phyloP scores from a whole-genome alignment of 2,329 filamentous ascomycete species.

The Aspergillus neoniger region DNA sequence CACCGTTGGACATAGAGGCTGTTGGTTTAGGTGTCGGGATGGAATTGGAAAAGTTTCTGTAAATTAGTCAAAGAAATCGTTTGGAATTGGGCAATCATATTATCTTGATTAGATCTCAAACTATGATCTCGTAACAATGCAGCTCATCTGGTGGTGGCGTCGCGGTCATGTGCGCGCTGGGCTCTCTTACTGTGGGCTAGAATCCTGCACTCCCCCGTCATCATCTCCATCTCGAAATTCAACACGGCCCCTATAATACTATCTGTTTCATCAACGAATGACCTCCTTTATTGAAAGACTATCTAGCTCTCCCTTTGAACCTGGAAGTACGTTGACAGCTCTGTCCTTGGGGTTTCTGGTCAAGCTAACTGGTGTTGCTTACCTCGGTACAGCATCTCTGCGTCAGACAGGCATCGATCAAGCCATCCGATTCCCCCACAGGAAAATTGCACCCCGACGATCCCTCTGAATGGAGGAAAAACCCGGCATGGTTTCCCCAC shows the following conservation, averaged over 20 bases:
- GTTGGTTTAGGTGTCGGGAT: neutral
- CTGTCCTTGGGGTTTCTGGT: neutral
- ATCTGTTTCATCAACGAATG: no score
- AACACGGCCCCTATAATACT: no score
- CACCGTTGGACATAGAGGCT: neutral
- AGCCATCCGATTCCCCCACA: neutral
- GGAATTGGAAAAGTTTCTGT: neutral
- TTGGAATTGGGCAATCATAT: neutral
- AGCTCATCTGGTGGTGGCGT: neutral
- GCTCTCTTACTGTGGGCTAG: neutral
- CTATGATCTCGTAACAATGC: no score
- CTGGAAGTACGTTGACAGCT: neutral
- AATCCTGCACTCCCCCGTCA: neutral
- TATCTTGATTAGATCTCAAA: no score
- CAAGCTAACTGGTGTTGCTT: neutral
- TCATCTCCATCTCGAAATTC: neutral
- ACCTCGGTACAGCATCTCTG: neutral
- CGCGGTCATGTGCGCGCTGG: neutral
- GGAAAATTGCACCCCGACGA: neutral
- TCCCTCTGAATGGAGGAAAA: constrained; percentile 2
- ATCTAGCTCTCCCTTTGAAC: neutral
- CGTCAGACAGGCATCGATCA: neutral
- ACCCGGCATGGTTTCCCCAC: neutral
- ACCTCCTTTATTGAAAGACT: no score
- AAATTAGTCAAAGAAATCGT: neutral